Base-by-base conservation (phyloP, 768 basidiomycete genomes). In the Cystobasidium onofrii region DNA sequence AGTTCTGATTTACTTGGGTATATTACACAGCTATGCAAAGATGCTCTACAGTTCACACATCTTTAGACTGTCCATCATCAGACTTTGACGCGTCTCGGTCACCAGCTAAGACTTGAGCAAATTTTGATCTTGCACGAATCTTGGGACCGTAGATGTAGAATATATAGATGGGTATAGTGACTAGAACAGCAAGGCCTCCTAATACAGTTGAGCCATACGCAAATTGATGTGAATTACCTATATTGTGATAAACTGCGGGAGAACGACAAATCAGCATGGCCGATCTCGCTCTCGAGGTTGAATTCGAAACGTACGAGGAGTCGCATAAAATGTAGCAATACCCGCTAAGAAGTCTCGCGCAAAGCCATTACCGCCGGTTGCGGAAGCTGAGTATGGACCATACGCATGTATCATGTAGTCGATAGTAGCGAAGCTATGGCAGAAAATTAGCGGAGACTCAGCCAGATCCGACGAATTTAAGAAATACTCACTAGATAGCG, bases 291-390 rank as follows among this genome's bases (percentile, higher is more conserved):
- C n/a, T n/a, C n/a, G n/a, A n/a, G n/a, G n/a, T n/a, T n/a, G n/a
- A n/a, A n/a, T n/a, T n/a, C n/a, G n/a, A n/a, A n/a, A n/a, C n/a
- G n/a, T 29, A 55, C 54, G 54, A 55, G 62, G 67, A 13, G 27
- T 31, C n/a, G 44, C 41, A 63, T 72, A 76, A 67, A 73, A 72
- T 18, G 75, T 62, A 13, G 61, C 29, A 25, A 80, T 74, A 71
- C 80, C 80, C 18, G 80, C 78, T 9, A 81, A 67, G 73, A 80
- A 77, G 69, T 81, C 80, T 66, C 80, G 74, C 0, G 78, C 75
- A 36, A 78, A 75, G 60, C 78, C 80, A 74, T 80, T 80, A 36
- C 80, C 80, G 18, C 79, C 80, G 1, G 78, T 80, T 1, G 80
- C 80, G 6, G 77, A 78, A 13, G 80, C 79, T 15, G 79, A 76